Evolutionary conservation across 345 rosid species (phyloP).

Genomic region (Lumnitzera littorea): DNA sequence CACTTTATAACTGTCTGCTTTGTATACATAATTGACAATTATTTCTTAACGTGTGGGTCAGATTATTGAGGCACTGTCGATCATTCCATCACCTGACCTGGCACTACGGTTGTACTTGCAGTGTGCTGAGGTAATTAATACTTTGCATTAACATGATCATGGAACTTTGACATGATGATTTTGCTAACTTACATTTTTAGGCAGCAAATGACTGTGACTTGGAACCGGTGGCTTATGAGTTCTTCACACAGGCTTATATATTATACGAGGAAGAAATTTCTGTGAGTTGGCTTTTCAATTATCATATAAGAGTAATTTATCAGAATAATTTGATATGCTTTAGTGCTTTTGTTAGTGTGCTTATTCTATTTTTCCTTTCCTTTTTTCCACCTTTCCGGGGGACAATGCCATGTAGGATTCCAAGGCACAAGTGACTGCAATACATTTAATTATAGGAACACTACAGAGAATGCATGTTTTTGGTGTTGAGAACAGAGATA

Average conservation of each 20-base stretch:
- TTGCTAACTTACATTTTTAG: conserved; percentile 28
- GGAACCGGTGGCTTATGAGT: conserved; percentile 96
- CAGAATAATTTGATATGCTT: background rate
- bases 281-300: conserved; percentile 39
- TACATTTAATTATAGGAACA: conserved; percentile 87
- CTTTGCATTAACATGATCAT: conserved; percentile 3
- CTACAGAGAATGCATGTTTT: conserved; percentile 97
- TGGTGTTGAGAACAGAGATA: conserved; percentile 97
- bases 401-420: conserved; percentile 60
- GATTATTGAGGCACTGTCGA: conserved; percentile 74
- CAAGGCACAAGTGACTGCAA: conserved; percentile 85
- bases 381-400: conserved; percentile 9
- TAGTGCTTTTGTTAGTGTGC: no score
- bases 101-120: conserved; percentile 82
- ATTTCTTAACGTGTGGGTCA: conserved; percentile 19
- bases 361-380: background rate
- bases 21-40: background rate
- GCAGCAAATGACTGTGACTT: conserved; percentile 94
- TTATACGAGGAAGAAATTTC: conserved; percentile 96
- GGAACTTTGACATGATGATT: conserved; percentile 2
- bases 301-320: no score
- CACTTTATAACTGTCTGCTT: no score
- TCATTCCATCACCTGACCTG: conserved; percentile 81
- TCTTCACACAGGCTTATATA: conserved; percentile 98
- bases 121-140: conserved; percentile 84